Conservation (phyloP, 768 basidiomycete genomes). For the Kwoniella bestiolae region DNA sequence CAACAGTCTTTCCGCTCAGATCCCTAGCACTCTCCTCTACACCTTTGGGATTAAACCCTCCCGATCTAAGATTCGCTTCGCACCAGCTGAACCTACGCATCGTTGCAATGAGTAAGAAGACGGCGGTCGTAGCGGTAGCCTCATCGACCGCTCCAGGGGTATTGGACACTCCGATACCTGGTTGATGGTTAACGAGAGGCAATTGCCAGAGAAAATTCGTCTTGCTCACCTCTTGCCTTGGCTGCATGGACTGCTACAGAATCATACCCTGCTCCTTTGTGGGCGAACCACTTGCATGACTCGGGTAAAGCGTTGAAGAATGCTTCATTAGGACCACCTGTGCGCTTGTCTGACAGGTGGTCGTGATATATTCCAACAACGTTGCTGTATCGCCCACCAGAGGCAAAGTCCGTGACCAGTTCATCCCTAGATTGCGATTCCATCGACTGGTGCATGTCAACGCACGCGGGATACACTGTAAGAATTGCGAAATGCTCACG, state of each 20-base stretch:
- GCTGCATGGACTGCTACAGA: conserved; percentile 24
- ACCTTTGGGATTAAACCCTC: background rate
- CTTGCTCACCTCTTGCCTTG: conserved; percentile 13
- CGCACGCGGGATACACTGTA: too few species aligned
- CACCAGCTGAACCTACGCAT: conserved; percentile 18
- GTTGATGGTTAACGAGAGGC: background rate
- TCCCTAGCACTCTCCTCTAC: conserved; percentile 39
- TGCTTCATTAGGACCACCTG: conserved; percentile 1
- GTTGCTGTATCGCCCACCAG: conserved; percentile 66
- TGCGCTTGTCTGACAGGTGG: conserved; percentile 63
- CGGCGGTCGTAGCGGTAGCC: conserved; percentile 67
- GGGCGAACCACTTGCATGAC: conserved; percentile 24
- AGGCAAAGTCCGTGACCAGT: conserved; percentile 67
- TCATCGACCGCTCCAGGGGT: conserved; percentile 89
- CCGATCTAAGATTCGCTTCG: conserved; percentile 4
- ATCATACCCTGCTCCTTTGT: conserved; percentile 32
- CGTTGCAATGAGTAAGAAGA: conserved; percentile 42
- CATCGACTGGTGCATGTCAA: conserved; percentile 57
- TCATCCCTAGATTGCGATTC: conserved; percentile 69
- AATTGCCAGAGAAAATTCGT: background rate
- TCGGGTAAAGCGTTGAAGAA: conserved; percentile 13
- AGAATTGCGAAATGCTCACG: conserved; percentile 61
- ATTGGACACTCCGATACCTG: conserved; percentile 67
- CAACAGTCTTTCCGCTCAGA: conserved; percentile 54
- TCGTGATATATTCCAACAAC: conserved; percentile 73